Conservation (phyloP, 768 basidiomycete genomes). For the Mycena maculata region DNA sequence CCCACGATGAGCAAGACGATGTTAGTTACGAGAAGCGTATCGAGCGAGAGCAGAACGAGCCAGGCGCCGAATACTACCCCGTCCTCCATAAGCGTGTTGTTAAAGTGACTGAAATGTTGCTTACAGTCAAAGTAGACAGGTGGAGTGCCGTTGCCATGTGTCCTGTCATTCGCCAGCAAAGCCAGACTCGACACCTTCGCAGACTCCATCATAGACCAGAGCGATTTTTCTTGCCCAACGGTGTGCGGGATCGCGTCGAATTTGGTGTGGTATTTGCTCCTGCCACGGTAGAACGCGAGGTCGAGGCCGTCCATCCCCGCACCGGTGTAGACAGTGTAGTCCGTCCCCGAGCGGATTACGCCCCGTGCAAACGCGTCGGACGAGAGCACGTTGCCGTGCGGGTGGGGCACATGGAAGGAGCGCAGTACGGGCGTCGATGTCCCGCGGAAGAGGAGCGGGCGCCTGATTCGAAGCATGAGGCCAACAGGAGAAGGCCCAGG, state of each 20-base stretch:
- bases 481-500: neutral
- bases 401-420: constrained; percentile 71
- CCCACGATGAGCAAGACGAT: constrained; percentile 72
- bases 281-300: constrained; percentile 80
- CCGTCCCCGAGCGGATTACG: constrained; percentile 75
- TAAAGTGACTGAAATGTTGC: constrained; percentile 36
- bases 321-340: constrained; percentile 75
- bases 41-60: constrained; percentile 67
- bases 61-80: constrained; percentile 66
- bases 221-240: constrained; percentile 61
- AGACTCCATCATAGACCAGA: constrained; percentile 87
- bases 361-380: constrained; percentile 77
- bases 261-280: constrained; percentile 82
- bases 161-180: constrained; percentile 60
- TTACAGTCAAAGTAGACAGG: constrained; percentile 82
- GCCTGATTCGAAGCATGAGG: constrained; percentile 53
- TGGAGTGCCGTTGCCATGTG: constrained; percentile 41
- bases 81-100: neutral
- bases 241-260: constrained; percentile 75
- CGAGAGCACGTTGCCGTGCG: constrained; percentile 78
- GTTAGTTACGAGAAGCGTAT: constrained; percentile 64
- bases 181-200: constrained; percentile 64
- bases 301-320: constrained; percentile 77
- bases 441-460: constrained; percentile 80
- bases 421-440: constrained; percentile 69